A percentile compares a stretch with the other conserved stretches of the same genome.
phyloP scores from a whole-genome alignment of 768 basidiomycete genomes.

The Daedaleopsis nitida region DNA sequence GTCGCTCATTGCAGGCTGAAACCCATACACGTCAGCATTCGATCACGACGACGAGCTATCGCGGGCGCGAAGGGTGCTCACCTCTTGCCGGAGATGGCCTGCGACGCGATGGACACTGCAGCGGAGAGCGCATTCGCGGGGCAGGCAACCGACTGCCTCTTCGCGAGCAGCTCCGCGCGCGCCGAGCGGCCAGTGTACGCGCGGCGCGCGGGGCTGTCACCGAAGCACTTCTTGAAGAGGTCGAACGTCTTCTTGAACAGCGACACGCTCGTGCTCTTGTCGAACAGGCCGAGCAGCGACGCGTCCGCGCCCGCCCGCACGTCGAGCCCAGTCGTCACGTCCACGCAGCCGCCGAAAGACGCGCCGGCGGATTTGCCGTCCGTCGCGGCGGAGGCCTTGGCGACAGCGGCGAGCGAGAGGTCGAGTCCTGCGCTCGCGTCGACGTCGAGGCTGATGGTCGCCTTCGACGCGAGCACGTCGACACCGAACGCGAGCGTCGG shows the following conservation, averaged over 20 bases:
- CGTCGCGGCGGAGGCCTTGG: constrained; percentile 1
- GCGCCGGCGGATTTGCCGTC: constrained; percentile 15
- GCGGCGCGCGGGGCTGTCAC: constrained; percentile 13
- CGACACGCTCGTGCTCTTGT: constrained; percentile 19
- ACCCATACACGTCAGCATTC: not conserved
- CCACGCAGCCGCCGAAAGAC: constrained; percentile 23
- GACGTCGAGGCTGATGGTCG: constrained; percentile 44
- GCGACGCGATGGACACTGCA: constrained; percentile 7
- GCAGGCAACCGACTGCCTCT: constrained; percentile 2
- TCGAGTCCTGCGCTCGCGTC: constrained; percentile 33
- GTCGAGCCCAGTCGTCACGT: constrained; percentile 23
- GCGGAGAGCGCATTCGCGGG: constrained; percentile 1
- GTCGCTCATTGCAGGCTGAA: constrained; percentile 5
- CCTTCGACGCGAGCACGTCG: constrained; percentile 39
- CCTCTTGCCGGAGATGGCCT: constrained; percentile 11
- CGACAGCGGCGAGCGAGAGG: constrained; percentile 26
- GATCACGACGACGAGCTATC: not conserved
- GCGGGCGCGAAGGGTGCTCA: not conserved
- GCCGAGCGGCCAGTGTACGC: constrained; percentile 17
- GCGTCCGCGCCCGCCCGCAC: constrained; percentile 26
- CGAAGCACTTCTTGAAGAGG: constrained; percentile 29
- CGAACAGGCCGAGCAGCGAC: constrained; percentile 26
- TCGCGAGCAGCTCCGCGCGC: constrained; percentile 8
- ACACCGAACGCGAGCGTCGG: constrained; percentile 50
- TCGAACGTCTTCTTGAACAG: constrained; percentile 27